These are phyloP conservation scores for Vinca major DNA, from an alignment of 305 asterid genomes.

Conservation along the genomic window DNA sequence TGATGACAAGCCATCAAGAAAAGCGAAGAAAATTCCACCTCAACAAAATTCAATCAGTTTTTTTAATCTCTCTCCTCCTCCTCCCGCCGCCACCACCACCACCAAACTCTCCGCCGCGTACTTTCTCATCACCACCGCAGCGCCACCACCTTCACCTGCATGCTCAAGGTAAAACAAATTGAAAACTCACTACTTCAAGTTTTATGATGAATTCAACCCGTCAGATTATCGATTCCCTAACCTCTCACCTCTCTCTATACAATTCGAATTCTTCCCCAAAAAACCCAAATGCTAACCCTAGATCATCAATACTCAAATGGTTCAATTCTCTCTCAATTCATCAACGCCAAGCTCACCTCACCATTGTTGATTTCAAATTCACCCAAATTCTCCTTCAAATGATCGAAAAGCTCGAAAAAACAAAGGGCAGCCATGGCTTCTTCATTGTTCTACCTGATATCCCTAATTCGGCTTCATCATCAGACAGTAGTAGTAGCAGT, in stretches of 20 bases:
- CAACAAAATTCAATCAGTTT: not conserved
- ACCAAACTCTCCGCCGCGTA: not conserved
- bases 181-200: not conserved
- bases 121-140: not conserved
- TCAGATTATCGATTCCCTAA: constrained; percentile 19
- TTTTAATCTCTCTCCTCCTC: constrained; percentile 5
- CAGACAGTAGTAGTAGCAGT: not conserved
- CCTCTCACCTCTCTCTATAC: constrained; percentile 21
- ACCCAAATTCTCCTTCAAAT: constrained; percentile 53
- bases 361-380: constrained; percentile 45
- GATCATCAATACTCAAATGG: constrained; percentile 69
- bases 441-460: constrained; percentile 80
- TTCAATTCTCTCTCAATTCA: constrained; percentile 63
- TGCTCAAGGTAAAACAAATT: not conserved
- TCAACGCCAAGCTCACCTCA: constrained; percentile 81
- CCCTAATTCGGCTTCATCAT: constrained; percentile 32
- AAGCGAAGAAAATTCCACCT: not conserved
- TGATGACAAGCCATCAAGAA: not conserved
- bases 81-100: not conserved
- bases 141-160: not conserved
- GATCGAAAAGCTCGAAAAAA: constrained; percentile 46
- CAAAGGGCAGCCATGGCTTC: constrained; percentile 33
- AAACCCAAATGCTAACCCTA: constrained; percentile 22
- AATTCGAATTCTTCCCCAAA: constrained; percentile 20
- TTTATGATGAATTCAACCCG: constrained; percentile 15